Evolutionary conservation across 768 basidiomycete species (phyloP).

Genomic region (Daedaleopsis sinensis): DNA sequence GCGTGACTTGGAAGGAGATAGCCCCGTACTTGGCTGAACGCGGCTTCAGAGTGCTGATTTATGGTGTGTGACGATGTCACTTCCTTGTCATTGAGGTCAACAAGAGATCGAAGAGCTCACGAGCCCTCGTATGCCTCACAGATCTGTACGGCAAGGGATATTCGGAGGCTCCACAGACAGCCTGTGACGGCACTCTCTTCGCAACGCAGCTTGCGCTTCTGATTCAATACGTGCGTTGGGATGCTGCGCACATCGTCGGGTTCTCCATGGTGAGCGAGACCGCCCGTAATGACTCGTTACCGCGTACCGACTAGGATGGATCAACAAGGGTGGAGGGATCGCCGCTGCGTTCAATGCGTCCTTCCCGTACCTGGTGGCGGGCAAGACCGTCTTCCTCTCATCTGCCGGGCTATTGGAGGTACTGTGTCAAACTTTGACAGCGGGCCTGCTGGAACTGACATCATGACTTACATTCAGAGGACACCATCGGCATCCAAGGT

Average conservation of each 20-base stretch:
- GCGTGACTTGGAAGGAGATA: constrained; percentile 74
- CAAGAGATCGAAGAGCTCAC: neutral
- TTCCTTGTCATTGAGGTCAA: too few relatives aligned
- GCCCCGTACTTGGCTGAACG: constrained; percentile 60
- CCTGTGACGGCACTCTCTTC: constrained; percentile 63
- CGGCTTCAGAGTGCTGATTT: constrained; percentile 75
- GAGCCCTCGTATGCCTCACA: constrained; percentile 26
- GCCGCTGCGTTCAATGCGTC: constrained; percentile 68
- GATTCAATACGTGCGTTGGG: constrained; percentile 78
- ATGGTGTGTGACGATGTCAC: constrained; percentile 46
- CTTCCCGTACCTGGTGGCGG: constrained; percentile 70
- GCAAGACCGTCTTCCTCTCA: constrained; percentile 65
- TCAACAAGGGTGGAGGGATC: constrained; percentile 69
- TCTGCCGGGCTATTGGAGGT: constrained; percentile 60
- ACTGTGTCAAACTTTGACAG: neutral
- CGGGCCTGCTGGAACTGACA: too few relatives aligned
- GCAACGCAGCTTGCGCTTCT: constrained; percentile 78
- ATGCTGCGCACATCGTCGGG: constrained; percentile 63
- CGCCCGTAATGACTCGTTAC: neutral
- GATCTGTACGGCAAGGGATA: constrained; percentile 87
- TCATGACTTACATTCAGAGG: too few relatives aligned
- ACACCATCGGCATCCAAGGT: too few relatives aligned
- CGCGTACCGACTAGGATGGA: neutral
- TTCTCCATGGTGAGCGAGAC: constrained; percentile 71
- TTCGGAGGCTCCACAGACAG: constrained; percentile 72